Evolutionary conservation across 306 rosid species (phyloP), one percentile per base, ranked within the genome.

Genomic region (Notholithocarpus densiflorus): DNA sequence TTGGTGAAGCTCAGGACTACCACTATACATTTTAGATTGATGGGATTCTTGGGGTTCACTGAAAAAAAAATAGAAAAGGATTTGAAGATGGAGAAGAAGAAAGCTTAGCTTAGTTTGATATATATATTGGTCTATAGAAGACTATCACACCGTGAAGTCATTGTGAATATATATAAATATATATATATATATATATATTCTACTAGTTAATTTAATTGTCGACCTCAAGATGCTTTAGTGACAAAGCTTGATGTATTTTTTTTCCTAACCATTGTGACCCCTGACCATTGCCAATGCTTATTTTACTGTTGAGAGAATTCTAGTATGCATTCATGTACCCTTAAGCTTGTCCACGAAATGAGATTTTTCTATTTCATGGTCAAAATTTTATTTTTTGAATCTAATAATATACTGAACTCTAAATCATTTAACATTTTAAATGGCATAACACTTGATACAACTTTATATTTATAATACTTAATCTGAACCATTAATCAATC

Each of bases 11-110:
- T 90, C 87, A 3, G 79, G 43, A 72, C 73, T 87, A 24, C 79
- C 66, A 70, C 81, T 60, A 60, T 80, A 79, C 94, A 86, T 89
- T 52, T 78, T 81, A 75, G 74, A 21, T 79, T 62, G 72, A 8
- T 5, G n/a, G 37, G 62, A 21, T 71, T 71, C 13, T n/a, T 59
- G 29, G 29, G 65, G 10, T 23, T 12, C 52, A 68, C 72, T 68
- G 48, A 8, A 31, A 54, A 2, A 1, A 5, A 51, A 37, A 34
- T 6, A 34, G 40, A 69, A 19, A 6, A 48, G 53, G 53, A 10
- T 48, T 48, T 14, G 75, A 71, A 71, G 40, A 71, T 23, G 60
- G 56, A 20, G 14, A 48, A 51, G 27, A 19, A 6, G 23, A 2
- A 23, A 11, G 5, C 21, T 24, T 71, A 15, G 59, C 57, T 71